These are phyloP conservation scores for Tulasnella calospora DNA, from an alignment of 768 basidiomycete genomes.

Conservation along the genomic window DNA sequence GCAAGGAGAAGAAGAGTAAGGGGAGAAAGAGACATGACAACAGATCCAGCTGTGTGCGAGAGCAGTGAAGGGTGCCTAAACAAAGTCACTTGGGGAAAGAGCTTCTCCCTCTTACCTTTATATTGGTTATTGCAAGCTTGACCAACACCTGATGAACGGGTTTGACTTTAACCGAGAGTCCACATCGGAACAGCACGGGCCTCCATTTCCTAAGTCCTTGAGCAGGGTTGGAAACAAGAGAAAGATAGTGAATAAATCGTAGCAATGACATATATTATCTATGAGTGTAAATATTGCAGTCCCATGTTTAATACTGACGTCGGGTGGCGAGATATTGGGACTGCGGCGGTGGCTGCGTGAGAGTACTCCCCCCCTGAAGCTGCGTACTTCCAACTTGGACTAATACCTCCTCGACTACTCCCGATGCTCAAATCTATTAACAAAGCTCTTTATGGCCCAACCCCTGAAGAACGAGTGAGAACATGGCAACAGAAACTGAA, in stretches of 20 bases:
- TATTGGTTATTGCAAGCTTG: not conserved
- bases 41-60: constrained; percentile 5
- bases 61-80: not conserved
- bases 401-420: constrained; percentile 12
- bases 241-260: no score
- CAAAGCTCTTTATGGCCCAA: constrained; percentile 92
- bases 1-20: not conserved
- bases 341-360: not conserved
- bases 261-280: not conserved
- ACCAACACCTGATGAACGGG: not conserved
- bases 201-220: not conserved
- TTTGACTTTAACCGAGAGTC: not conserved
- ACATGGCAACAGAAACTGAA: constrained; percentile 88
- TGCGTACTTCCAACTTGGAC: not conserved
- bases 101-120: not conserved
- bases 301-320: not conserved
- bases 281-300: not conserved
- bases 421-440: constrained; percentile 75
- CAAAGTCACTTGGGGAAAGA: not conserved
- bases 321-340: not conserved
- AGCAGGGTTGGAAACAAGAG: not conserved
- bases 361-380: not conserved
- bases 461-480: constrained; percentile 88
- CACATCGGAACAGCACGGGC: not conserved
- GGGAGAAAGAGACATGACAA: not conserved